Evolutionary conservation across 768 basidiomycete genomes (phyloP), one percentile per base, ranked within the genome.

Genomic region (Agaricus blazei): DNA sequence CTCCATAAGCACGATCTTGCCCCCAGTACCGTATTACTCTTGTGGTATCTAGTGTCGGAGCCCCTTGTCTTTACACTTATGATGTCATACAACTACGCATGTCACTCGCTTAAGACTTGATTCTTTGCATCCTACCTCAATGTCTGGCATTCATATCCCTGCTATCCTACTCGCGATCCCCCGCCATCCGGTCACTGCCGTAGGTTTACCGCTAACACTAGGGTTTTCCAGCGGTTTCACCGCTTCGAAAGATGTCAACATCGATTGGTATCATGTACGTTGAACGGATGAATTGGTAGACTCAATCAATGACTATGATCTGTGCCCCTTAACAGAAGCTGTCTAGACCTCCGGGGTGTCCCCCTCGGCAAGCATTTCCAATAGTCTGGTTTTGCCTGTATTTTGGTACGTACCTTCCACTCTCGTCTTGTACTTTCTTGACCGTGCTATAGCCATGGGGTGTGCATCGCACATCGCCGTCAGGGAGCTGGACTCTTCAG

Each of bases 381-480:
- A 75, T 83, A 51, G 80, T 82, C 11, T 83, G 83, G 84, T 73
- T 79, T 0, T 62, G 72, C 0, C 60, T 84, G 12, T 82, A 80
- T 61, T 53, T 75, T 14, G 70, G 71, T 71, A 48, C 27, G 69
- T 58, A 5, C 3, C 46, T 31, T 19, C 19, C 19, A 9, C 27
- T 12, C 12, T 14, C 27, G 3, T n/a, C 4, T 48, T 12, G 14
- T 2, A 19, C 15, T 48, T 29, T 14, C 5, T n/a, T 19, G 56
- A 55, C 52, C 52, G 34, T 23, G 62, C 23, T 41, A 28, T 37
- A 76, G 77, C 74, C 7, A 85, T 87, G 83, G 87, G 87, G 23
- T 87, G 80, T 62, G 84, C 84, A 7, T 84, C 83, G 6, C 81
- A 87, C 65, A 63, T 87, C 27, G 78, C 83, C 3, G 79, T 80